These are phyloP conservation scores for Colletotrichum caudatum DNA, from an alignment of 2,329 filamentous ascomycete species.

Conservation along the genomic window DNA sequence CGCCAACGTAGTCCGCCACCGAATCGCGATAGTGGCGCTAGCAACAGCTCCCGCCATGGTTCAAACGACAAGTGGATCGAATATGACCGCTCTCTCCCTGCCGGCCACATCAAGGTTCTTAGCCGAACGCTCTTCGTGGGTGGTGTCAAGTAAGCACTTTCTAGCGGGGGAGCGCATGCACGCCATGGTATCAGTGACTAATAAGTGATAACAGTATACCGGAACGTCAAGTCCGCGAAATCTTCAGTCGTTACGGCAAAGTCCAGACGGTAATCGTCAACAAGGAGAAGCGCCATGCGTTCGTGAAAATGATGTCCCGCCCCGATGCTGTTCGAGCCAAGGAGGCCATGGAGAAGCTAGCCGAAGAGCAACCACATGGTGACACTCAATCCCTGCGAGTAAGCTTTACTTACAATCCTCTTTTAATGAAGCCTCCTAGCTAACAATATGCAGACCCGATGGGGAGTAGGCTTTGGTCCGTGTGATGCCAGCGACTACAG, in stretches of 20 bases:
- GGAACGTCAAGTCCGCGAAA: constrained; percentile 82
- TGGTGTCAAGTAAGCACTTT: constrained; percentile 81
- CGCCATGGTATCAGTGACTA: constrained; percentile 40
- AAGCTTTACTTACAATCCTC: constrained; percentile 54
- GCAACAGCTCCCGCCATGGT: constrained; percentile 64
- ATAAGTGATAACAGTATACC: constrained; percentile 68
- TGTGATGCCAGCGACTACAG: constrained; percentile 97
- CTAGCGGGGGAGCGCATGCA: constrained; percentile 17
- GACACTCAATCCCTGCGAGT: constrained; percentile 65
- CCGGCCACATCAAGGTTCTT: constrained; percentile 88
- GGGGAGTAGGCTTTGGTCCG: constrained; percentile 97
- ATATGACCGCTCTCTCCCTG: constrained; percentile 79
- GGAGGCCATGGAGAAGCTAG: constrained; percentile 85
- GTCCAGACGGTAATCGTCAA: constrained; percentile 99
- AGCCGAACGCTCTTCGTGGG: constrained; percentile 97
- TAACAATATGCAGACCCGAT: constrained; percentile 75
- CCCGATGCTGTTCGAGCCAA: constrained; percentile 87
- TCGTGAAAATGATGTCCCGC: constrained; percentile 97
- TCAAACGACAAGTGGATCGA: constrained; percentile 77
- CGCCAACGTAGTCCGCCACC: constrained; percentile 84
- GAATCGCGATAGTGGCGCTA: constrained; percentile 70
- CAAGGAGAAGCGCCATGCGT: constrained; percentile 96
- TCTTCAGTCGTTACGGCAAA: constrained; percentile 85
- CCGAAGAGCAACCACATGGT: constrained; percentile 54
- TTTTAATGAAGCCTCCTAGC: constrained; percentile 8